Evolutionary conservation across 1,139 yeast genomes (phyloP).

Genomic region (Geotrichum armillariae): DNA sequence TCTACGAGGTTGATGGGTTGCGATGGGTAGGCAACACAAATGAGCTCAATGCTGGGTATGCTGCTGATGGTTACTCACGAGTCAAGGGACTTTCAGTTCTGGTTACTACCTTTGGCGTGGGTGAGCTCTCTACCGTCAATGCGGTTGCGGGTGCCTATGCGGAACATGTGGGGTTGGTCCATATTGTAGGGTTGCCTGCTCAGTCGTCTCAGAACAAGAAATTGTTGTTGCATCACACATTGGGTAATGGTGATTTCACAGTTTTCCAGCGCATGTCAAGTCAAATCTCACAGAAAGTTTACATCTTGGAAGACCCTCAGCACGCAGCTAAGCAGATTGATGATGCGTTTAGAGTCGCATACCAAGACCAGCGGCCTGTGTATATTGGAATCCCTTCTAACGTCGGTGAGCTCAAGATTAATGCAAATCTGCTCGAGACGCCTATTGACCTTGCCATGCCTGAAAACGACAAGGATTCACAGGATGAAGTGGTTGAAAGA

Average conservation of each 20-base stretch:
- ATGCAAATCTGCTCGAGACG: constrained; percentile 53
- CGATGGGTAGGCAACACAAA: constrained; percentile 49
- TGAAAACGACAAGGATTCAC: constrained; percentile 68
- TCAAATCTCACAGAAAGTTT: constrained; percentile 65
- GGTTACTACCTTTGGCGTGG: constrained; percentile 71
- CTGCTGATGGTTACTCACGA: constrained; percentile 69
- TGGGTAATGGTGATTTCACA: constrained; percentile 83
- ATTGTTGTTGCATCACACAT: constrained; percentile 60
- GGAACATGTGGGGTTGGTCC: constrained; percentile 62
- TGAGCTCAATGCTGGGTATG: constrained; percentile 57
- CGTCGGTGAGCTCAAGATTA: constrained; percentile 65
- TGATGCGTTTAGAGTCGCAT: constrained; percentile 71
- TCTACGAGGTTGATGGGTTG: constrained; percentile 47
- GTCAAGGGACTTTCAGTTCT: constrained; percentile 58
- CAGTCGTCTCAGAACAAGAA: constrained; percentile 65
- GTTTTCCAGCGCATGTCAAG: constrained; percentile 66
- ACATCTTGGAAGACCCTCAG: constrained; percentile 58
- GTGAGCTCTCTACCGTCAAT: constrained; percentile 67
- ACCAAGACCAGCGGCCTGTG: constrained; percentile 74
- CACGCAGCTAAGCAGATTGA: constrained; percentile 72
- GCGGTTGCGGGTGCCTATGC: constrained; percentile 70
- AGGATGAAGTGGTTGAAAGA: constrained; percentile 65
- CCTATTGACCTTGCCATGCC: constrained; percentile 65
- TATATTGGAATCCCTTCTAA: constrained; percentile 83
- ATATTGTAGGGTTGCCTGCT: constrained; percentile 65